A percentile compares a stretch with the other conserved stretches of the same genome.
phyloP scores from a whole-genome alignment of 176 grass and related monocot genomes.

The Olyra latifolia region DNA sequence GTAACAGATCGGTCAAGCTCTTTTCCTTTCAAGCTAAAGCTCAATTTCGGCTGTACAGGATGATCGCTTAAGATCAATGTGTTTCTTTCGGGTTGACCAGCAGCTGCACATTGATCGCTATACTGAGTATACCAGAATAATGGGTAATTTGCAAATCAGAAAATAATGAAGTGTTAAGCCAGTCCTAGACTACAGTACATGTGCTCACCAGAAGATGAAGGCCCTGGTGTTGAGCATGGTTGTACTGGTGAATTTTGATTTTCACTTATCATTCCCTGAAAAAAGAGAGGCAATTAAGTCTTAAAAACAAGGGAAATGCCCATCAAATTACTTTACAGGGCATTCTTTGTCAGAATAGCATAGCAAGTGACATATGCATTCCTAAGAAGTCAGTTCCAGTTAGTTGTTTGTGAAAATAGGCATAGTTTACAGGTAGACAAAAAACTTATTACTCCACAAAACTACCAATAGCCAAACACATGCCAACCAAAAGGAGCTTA shows the following conservation, averaged over 20 bases:
- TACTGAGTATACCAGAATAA: conserved; percentile 20
- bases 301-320: neutral
- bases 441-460: conserved; percentile 3
- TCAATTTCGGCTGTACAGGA: conserved; percentile 49
- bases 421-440: neutral
- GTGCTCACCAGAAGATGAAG: conserved; percentile 43
- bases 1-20: conserved; percentile 70
- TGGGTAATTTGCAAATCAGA: neutral
- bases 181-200: neutral
- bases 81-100: conserved; percentile 41
- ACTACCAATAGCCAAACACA: neutral
- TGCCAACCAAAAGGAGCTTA: neutral
- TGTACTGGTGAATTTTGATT: conserved; percentile 42
- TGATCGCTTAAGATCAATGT: conserved; percentile 5
- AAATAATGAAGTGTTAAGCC: neutral
- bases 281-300: conserved; percentile 21
- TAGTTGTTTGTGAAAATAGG: conserved; percentile 8
- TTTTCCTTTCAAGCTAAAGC: conserved; percentile 77
- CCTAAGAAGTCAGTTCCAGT: neutral
- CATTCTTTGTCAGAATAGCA: conserved; percentile 14
- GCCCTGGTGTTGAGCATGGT: conserved; percentile 32
- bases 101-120: conserved; percentile 39
- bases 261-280: conserved; percentile 52
- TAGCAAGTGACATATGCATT: neutral
- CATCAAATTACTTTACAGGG: conserved; percentile 8